A percentile compares a stretch with the other conserved stretches of the same genome.
Conservation (phyloP, 192 early-diverging fungal genomes). For the Coemansia sp. region DNA sequence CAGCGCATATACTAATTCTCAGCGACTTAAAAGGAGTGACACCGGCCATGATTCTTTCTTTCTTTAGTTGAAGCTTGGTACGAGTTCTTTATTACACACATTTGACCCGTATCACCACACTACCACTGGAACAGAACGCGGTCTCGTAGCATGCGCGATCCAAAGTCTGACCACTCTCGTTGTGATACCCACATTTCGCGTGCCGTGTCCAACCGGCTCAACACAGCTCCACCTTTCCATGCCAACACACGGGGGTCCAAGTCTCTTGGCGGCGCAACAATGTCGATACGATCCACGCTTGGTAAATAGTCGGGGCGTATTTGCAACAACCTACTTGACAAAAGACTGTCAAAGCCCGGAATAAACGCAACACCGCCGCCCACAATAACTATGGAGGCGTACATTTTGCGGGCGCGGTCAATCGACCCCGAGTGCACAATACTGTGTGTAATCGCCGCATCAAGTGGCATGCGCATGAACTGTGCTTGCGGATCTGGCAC, state of each 20-base stretch:
- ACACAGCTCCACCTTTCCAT: conserved; percentile 86
- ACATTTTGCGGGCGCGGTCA: conserved; percentile 70
- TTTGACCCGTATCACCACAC: no score
- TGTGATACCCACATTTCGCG: conserved; percentile 77
- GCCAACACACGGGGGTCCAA: conserved; percentile 78
- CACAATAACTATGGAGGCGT: conserved; percentile 76
- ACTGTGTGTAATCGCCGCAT: conserved; percentile 68
- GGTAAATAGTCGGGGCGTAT: conserved; percentile 31
- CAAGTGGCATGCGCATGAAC: conserved; percentile 57
- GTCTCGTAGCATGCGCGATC: conserved; percentile 63
- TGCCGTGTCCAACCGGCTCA: conserved; percentile 73
- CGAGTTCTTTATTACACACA: no score
- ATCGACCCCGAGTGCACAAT: conserved; percentile 65
- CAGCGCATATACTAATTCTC: no score
- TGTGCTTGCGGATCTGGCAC: conserved; percentile 40
- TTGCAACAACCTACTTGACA: conserved; percentile 39
- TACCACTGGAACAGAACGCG: conserved; percentile 62
- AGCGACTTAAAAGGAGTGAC: no score
- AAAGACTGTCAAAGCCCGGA: conserved; percentile 56
- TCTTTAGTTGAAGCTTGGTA: no score
- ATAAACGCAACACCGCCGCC: conserved; percentile 76
- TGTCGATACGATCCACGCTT: conserved; percentile 59
- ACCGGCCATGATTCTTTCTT: no score
- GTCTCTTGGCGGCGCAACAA: conserved; percentile 77
- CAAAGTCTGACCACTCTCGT: conserved; percentile 73